Evolutionary conservation across 2,329 filamentous ascomycete species (phyloP), one percentile per base, ranked within the genome.

Genomic region (Nothopassalora personata): DNA sequence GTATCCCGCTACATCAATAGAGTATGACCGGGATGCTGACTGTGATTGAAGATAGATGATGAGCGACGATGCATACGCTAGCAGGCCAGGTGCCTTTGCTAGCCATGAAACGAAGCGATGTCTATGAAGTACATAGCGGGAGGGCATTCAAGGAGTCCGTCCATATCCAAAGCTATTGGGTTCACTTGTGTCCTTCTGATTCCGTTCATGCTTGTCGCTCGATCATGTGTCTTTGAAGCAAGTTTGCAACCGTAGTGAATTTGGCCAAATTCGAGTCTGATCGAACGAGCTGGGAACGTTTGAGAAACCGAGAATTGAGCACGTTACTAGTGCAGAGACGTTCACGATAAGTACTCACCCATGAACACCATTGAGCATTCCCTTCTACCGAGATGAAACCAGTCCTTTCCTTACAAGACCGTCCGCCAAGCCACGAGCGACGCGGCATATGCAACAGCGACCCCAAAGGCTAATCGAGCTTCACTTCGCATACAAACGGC

Each of bases 1-100:
- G 39, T 43, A 6, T 91, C 85, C 92, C 92, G 89, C n/a, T 7
- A 92, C 23, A 23, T 23, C 23, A 23, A 23, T 23, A 23, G 86
- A 58, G 53, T 58, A 13, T 23, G 19, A 28, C 18, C 18, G 31
- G 7, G 19, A 28, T 36, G 19, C n/a, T 33, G 18, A 15, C 15
- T 45, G 5, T 53, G 53, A 45, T 59, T 50, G 18, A 5, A 28
- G 15, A 48, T 34, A 54, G 45, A 51, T 31, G 48, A 51, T 56
- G 53, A 31, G 46, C 54, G 15, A 11, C 19, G 52, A 30, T 27
- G 13, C 46, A 36, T 36, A 30, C 54, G 18, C 23, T 51, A 31
- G n/a, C 54, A 28, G 48, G 54, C 34, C 23, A 48, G 49, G 27
- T 18, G 49, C 49, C 27, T 33, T 34, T 28, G 15, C 23, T 19